phyloP scores from a whole-genome alignment of 2,329 filamentous ascomycete species.

The Aspergillus tanneri region DNA sequence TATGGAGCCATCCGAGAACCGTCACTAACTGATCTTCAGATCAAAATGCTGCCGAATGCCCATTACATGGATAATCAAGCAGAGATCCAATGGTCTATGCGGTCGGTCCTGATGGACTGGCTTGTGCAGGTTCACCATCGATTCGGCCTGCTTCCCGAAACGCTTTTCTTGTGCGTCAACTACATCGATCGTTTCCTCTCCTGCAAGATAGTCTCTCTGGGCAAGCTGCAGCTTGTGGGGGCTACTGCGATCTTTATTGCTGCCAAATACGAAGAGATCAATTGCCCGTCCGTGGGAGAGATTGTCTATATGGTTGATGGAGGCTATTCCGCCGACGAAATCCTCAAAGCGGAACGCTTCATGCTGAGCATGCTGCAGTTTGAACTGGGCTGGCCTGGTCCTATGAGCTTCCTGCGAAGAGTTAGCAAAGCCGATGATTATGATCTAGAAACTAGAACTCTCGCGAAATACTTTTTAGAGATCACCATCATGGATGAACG shows the following conservation, averaged over 20 bases:
- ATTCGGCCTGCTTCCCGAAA: conserved; percentile 89
- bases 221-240: conserved; percentile 92
- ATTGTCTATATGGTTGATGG: conserved; percentile 98
- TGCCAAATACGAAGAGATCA: conserved; percentile 98
- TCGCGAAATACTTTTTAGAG: conserved; percentile 97
- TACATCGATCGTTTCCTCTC: conserved; percentile 97
- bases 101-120: conserved; percentile 96
- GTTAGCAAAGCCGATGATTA: conserved; percentile 99
- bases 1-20: no score
- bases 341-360: conserved; percentile 94
- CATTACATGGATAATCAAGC: conserved; percentile 96
- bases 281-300: conserved; percentile 90
- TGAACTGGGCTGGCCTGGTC: conserved; percentile 95
- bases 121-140: conserved; percentile 92
- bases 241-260: conserved; percentile 94
- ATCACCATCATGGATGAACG: conserved; percentile 97
- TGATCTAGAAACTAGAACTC: conserved; percentile 87
- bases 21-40: no score
- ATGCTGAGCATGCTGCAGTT: conserved; percentile 97
- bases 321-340: conserved; percentile 85
- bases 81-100: conserved; percentile 99
- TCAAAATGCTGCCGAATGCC: conserved; percentile 77
- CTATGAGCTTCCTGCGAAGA: conserved; percentile 94
- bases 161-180: conserved; percentile 90
- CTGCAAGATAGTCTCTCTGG: conserved; percentile 88